phyloP scores from a whole-genome alignment of 257 asterid genomes.

The Parsonsia alboflavescens region DNA sequence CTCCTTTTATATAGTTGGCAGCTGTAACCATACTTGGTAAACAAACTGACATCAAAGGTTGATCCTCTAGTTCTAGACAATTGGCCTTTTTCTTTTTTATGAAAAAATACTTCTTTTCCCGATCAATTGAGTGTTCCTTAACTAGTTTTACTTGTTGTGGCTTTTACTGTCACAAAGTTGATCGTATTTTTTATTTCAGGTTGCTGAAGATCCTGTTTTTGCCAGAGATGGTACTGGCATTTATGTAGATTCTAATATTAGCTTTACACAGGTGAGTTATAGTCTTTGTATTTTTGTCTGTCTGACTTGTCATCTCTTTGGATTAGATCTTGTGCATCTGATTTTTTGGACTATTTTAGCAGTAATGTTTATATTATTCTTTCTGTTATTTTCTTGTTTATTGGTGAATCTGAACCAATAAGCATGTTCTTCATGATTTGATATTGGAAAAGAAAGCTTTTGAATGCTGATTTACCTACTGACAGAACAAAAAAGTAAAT shows the following conservation, averaged over 20 bases:
- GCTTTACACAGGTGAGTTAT: slow-evolving; percentile 74
- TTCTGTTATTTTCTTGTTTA: background rate
- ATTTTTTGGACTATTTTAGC: background rate
- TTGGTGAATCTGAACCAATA: background rate
- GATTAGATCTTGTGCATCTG: background rate
- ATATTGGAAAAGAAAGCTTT: background rate
- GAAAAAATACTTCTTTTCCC: background rate
- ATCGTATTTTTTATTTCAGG: slow-evolving; percentile 38
- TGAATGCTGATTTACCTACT: background rate
- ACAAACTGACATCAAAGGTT: background rate
- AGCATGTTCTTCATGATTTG: background rate
- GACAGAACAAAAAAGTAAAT: no score
- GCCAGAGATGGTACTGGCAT: slow-evolving; percentile 79
- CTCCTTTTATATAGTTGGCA: background rate
- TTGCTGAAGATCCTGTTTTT: slow-evolving; percentile 64
- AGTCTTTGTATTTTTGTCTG: slow-evolving; percentile 13
- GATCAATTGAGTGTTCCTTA: slow-evolving; percentile 1
- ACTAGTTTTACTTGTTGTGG: background rate
- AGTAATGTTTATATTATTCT: background rate
- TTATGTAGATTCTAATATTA: slow-evolving; percentile 67
- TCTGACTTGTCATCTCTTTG: background rate
- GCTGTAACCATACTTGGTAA: background rate
- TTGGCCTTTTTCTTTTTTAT: no score
- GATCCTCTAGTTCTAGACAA: background rate
- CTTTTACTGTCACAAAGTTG: slow-evolving; percentile 5